Conservation (phyloP, 345 rosid species). For the Combretum micranthum region DNA sequence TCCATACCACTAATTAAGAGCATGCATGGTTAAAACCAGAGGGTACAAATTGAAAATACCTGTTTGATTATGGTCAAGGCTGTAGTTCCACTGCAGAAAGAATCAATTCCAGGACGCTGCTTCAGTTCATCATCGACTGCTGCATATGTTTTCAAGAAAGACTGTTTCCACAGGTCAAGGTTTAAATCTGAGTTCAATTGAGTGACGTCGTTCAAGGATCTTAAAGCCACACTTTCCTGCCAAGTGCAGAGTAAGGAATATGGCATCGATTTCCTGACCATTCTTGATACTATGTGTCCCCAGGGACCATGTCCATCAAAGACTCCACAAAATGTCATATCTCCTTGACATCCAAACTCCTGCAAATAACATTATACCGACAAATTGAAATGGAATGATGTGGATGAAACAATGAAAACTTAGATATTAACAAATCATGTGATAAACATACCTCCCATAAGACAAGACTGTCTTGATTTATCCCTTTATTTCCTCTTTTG, state of each 20-base stretch:
- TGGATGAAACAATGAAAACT: neutral
- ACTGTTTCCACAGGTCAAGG: constrained; percentile 60
- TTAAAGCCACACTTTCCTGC: constrained; percentile 50
- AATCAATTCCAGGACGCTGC: constrained; percentile 45
- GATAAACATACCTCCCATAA: constrained; percentile 69
- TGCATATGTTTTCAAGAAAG: constrained; percentile 66
- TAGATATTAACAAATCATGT: neutral
- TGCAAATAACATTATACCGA: constrained; percentile 7
- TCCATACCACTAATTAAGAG: neutral
- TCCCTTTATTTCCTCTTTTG: constrained; percentile 74
- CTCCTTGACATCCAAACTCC: constrained; percentile 91
- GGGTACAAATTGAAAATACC: constrained; percentile 21
- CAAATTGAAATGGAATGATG: neutral
- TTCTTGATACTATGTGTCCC: constrained; percentile 76
- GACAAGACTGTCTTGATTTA: constrained; percentile 66
- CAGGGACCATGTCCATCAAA: constrained; percentile 98
- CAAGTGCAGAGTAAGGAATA: constrained; percentile 63
- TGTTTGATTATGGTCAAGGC: constrained; percentile 75
- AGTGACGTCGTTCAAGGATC: constrained; percentile 25
- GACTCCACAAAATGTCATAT: constrained; percentile 72
- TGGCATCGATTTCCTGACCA: constrained; percentile 45
- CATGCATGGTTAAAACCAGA: neutral
- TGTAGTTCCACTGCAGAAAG: constrained; percentile 67
- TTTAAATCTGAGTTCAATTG: constrained; percentile 18
- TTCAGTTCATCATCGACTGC: constrained; percentile 66